Evolutionary conservation across 2,329 filamentous ascomycete genomes (phyloP).

Genomic region (Pseudophaeomoniella oleicola): DNA sequence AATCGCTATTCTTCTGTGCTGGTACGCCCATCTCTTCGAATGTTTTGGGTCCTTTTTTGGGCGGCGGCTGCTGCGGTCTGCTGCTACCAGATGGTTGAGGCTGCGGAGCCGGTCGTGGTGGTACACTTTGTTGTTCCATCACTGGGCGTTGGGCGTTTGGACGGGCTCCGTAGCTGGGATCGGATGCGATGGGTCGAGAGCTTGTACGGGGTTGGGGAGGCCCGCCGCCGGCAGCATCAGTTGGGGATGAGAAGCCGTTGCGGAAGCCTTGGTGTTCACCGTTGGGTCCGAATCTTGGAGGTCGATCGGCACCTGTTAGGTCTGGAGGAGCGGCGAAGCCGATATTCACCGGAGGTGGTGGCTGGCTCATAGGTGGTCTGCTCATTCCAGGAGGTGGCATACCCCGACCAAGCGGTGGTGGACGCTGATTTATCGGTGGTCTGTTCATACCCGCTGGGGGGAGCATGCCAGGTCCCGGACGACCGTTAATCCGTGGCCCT

Average conservation of each 20-base stretch:
- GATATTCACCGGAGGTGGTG: constrained; percentile 23
- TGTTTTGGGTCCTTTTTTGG: constrained; percentile 67
- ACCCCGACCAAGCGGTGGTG: constrained; percentile 7
- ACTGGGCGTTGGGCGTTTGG: background rate
- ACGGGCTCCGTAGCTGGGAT: background rate
- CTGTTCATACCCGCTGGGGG: constrained; percentile 14
- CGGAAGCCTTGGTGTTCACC: constrained; percentile 1
- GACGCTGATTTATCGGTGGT: constrained; percentile 6
- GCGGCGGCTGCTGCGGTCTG: constrained; percentile 15
- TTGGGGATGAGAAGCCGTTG: too few species aligned
- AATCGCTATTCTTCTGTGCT: constrained; percentile 65
- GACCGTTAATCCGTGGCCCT: constrained; percentile 11
- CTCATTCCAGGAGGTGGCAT: constrained; percentile 18
- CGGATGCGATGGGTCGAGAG: constrained; percentile 11
- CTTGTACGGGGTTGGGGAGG: constrained; percentile 11
- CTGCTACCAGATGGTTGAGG: constrained; percentile 9
- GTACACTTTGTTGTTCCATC: background rate
- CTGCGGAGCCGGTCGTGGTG: constrained; percentile 4
- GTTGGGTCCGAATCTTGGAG: constrained; percentile 22
- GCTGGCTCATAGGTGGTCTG: constrained; percentile 12
- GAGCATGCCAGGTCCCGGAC: constrained; percentile 3
- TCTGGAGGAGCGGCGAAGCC: constrained; percentile 32
- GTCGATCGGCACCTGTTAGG: constrained; percentile 19
- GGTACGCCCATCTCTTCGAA: constrained; percentile 98
- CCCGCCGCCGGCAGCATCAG: constrained; percentile 2